Conservation (phyloP, 1,284 basidiomycete species). For the Kalmanozyma brasiliensis region DNA sequence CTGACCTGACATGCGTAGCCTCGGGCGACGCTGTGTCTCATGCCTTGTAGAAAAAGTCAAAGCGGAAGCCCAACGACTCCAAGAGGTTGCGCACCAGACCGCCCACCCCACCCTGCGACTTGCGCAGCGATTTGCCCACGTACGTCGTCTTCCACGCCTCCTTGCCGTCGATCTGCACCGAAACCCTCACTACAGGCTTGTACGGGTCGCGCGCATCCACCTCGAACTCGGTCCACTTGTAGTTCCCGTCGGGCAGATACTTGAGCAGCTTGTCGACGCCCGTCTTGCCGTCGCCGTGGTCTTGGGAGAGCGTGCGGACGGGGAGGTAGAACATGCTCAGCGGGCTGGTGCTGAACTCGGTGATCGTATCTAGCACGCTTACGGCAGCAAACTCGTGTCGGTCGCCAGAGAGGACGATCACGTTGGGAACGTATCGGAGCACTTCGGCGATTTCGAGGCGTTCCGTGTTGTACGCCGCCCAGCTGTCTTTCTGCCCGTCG, state of each 20-base stretch:
- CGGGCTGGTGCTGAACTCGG: conserved; percentile 76
- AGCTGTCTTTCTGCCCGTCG: conserved; percentile 75
- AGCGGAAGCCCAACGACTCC: conserved; percentile 64
- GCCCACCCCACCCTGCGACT: conserved; percentile 60
- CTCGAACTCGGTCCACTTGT: conserved; percentile 75
- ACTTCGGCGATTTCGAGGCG: conserved; percentile 69
- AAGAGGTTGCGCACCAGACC: conserved; percentile 62
- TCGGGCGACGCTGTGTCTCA: no score
- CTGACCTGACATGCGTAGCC: no score
- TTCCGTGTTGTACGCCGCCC: conserved; percentile 78
- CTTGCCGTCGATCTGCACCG: conserved; percentile 75
- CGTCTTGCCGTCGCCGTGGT: conserved; percentile 69
- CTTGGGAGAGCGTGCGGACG: conserved; percentile 65
- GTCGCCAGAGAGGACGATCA: conserved; percentile 74
- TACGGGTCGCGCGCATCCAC: conserved; percentile 76
- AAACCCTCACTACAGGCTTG: conserved; percentile 71
- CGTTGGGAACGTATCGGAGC: conserved; percentile 75
- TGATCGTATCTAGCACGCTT: conserved; percentile 68
- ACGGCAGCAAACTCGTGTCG: conserved; percentile 81
- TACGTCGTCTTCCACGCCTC: conserved; percentile 72
- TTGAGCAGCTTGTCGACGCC: conserved; percentile 76
- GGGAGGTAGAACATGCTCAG: conserved; percentile 71
- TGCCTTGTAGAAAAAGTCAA: conserved; percentile 45
- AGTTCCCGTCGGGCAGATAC: conserved; percentile 69
- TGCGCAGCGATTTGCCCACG: conserved; percentile 60